Evolutionary conservation across 2,329 filamentous ascomycete species (phyloP).

Genomic region (Colletotrichum incanum): DNA sequence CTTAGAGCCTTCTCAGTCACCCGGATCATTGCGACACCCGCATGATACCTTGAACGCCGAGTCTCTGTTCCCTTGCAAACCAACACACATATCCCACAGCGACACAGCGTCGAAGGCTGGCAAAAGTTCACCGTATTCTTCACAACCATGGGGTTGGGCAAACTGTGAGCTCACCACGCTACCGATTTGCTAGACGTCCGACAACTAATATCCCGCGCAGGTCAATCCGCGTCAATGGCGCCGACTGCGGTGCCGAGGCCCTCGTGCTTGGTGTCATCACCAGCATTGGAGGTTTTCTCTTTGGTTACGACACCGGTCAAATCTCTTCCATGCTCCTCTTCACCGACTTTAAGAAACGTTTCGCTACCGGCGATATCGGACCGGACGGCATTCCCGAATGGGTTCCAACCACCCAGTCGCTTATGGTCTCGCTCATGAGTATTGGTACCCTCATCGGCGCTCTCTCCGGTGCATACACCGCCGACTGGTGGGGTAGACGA

Average conservation of each 20-base stretch:
- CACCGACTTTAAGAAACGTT: conserved; percentile 69
- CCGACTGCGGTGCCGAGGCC: conserved; percentile 58
- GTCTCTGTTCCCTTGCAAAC: background rate
- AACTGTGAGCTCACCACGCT: conserved; percentile 25
- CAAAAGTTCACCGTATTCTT: background rate
- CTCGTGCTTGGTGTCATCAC: conserved; percentile 66
- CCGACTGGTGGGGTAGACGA: conserved; percentile 72
- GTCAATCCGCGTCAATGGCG: conserved; percentile 60
- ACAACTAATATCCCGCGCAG: conserved; percentile 45
- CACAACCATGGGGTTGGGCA: conserved; percentile 36
- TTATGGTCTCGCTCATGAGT: conserved; percentile 70
- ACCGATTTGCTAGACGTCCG: background rate
- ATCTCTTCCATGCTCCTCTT: conserved; percentile 68
- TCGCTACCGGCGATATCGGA: conserved; percentile 60
- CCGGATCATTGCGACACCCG: conserved; percentile 1
- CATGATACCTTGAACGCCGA: conserved; percentile 12
- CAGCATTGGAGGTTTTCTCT: conserved; percentile 74
- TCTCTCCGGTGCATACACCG: conserved; percentile 67
- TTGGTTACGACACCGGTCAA: conserved; percentile 76
- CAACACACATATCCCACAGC: background rate
- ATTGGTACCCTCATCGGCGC: conserved; percentile 71
- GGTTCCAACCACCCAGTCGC: conserved; percentile 61
- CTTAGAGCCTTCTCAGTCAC: background rate
- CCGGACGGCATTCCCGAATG: conserved; percentile 57
- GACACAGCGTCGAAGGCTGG: background rate